phyloP scores from a whole-genome alignment of 2,329 filamentous ascomycete species.

The Fusarium haematococcum region DNA sequence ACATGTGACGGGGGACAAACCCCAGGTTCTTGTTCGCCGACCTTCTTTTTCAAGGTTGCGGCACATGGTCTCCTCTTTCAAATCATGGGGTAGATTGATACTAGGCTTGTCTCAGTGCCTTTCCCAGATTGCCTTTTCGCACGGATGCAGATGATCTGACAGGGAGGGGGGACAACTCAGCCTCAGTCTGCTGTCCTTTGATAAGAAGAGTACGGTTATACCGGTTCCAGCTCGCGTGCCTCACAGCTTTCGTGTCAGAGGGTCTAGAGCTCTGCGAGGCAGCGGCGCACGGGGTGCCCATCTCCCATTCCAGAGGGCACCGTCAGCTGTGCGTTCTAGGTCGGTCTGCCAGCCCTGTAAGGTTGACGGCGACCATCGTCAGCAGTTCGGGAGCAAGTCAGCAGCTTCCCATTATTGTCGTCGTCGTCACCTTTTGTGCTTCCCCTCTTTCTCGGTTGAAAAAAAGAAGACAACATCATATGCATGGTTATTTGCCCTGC shows the following conservation, averaged over 20 bases:
- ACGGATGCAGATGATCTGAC: slow-evolving; percentile 30
- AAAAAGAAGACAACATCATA: slow-evolving; percentile 14
- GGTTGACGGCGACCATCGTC: slow-evolving; percentile 13
- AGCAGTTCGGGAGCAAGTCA: slow-evolving; percentile 15
- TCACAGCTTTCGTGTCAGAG: slow-evolving; percentile 14
- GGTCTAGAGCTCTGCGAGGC: slow-evolving; percentile 18
- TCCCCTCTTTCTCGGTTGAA: slow-evolving; percentile 9
- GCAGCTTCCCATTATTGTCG: neutral
- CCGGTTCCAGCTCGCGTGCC: neutral
- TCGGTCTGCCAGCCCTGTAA: slow-evolving; percentile 8
- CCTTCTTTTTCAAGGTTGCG: neutral
- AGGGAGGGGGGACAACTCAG: neutral
- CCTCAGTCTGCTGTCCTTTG: neutral
- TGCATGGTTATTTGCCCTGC: slow-evolving; percentile 9
- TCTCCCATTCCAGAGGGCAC: slow-evolving; percentile 9
- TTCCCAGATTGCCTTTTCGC: slow-evolving; percentile 13
- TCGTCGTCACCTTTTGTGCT: neutral
- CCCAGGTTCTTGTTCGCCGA: slow-evolving; percentile 1
- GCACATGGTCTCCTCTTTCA: slow-evolving; percentile 26
- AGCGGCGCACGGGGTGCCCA: slow-evolving; percentile 11
- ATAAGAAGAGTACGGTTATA: neutral
- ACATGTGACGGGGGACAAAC: slow-evolving; percentile 20
- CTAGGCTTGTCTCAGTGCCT: slow-evolving; percentile 28
- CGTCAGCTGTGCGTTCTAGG: slow-evolving; percentile 29
- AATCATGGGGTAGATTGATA: slow-evolving; percentile 33